Base-by-base conservation (phyloP, 2,329 filamentous ascomycete genomes). In the Myriosclerotinia duriaeana region DNA sequence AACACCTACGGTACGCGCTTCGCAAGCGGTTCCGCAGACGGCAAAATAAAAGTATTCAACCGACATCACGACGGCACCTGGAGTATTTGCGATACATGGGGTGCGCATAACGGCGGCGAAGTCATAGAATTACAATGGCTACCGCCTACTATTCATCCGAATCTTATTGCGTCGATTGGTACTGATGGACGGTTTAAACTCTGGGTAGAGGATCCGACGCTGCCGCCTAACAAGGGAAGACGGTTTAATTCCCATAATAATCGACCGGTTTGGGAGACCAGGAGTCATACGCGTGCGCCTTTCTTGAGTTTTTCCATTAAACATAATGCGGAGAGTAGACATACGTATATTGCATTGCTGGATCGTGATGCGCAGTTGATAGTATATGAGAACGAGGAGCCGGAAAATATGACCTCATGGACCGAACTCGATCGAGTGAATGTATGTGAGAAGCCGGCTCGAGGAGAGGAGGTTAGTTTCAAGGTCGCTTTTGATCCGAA, bases 61-160 rank as follows among this genome's bases (percentile, higher is more conserved):
- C 85, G 89, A 58, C 89, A 95, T 46, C 88, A 88, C 71, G 89
- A 92, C 72, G 87, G 87, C 53, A 82, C 86, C 66, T 97, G 93
- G 92, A 84, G 86, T 62, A 80, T 95, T 48, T 90, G 88, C 76
- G 94, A 98, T 79, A 92, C 87, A 66, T 97, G 93, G 92, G 87
- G 86, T 58, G 94, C 92, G 22, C 94, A 98, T 77, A 90, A 92
- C 76, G 92, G 92, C 61, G 92, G 92, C 60, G 93, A 97, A 78
- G 90, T 98, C 69, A 83, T 93, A 68, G 92, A 97, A 84, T 91
- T 96, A 65, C 92, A 95, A 83, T 98, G 94, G 93, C 91, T 96
- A 66, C 92, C 93, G 0, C 91, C 93, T 0, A 94, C 91, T 70
- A 88, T 95, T 68, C 95, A 95, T 72, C 92, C 87, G 48, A 88